phyloP scores from a whole-genome alignment of 768 basidiomycete species.

The Tricholoma hemisulphureum region DNA sequence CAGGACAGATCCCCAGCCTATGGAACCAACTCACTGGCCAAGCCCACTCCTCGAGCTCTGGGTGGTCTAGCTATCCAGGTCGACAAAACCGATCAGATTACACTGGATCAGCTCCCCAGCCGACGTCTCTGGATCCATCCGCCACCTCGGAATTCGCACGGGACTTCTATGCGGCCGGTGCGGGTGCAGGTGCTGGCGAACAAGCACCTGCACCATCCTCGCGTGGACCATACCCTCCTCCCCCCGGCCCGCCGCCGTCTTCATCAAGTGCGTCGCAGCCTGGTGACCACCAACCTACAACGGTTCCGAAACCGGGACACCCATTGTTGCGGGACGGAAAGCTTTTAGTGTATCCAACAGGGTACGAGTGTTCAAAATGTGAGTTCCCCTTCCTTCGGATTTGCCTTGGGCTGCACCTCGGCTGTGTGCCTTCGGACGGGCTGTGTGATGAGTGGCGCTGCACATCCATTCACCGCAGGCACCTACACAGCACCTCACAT shows the following conservation, averaged over 20 bases:
- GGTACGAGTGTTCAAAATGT: background rate
- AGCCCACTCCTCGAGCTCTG: too few relatives aligned
- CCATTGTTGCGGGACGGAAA: slow-evolving; percentile 61
- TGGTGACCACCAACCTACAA: slow-evolving; percentile 64
- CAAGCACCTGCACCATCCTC: slow-evolving; percentile 4
- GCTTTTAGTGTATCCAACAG: slow-evolving; percentile 43
- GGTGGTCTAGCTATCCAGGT: too few relatives aligned
- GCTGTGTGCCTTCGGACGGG: too few relatives aligned
- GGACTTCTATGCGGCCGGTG: slow-evolving; percentile 58
- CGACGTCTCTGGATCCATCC: background rate
- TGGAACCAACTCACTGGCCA: background rate
- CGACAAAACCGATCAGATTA: too few relatives aligned
- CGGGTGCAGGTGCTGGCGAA: slow-evolving; percentile 34
- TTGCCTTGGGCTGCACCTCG: too few relatives aligned
- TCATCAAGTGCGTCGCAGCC: slow-evolving; percentile 10
- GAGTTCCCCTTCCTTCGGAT: background rate
- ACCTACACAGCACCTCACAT: too few relatives aligned
- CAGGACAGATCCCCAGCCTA: background rate
- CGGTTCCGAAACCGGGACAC: slow-evolving; percentile 60
- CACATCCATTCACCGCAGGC: too few relatives aligned
- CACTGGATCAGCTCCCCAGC: too few relatives aligned
- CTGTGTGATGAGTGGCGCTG: too few relatives aligned
- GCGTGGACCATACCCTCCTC: slow-evolving; percentile 17
- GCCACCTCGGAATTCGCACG: slow-evolving; percentile 53
- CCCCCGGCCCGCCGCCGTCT: slow-evolving; percentile 26